Percentiles rank a stretch among this genome's conserved stretches.
phyloP scores from a whole-genome alignment of 441 rosid genomes.

The Adansonia rubrostipa region DNA sequence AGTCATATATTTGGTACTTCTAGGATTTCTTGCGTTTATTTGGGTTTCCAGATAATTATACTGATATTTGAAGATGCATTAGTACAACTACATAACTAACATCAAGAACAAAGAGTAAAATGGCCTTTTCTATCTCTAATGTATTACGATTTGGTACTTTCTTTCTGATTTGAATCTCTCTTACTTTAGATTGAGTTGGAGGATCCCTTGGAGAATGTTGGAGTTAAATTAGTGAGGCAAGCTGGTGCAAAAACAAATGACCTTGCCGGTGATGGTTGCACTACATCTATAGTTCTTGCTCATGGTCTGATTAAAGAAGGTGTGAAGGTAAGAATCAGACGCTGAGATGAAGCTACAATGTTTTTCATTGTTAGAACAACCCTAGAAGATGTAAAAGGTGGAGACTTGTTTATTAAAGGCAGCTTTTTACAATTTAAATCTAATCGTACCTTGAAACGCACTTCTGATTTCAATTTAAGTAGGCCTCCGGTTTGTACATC shows the following conservation, averaged over 20 bases:
- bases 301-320: slow-evolving; percentile 91
- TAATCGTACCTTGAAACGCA: slow-evolving; percentile 2
- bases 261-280: slow-evolving; percentile 93
- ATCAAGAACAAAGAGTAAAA: neutral
- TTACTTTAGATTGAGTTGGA: slow-evolving; percentile 77
- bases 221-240: slow-evolving; percentile 94
- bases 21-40: neutral
- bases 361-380: neutral
- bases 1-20: neutral
- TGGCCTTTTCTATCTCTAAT: neutral
- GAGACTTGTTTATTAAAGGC: neutral
- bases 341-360: neutral
- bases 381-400: neutral
- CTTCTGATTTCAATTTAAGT: neutral
- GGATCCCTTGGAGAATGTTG: slow-evolving; percentile 90
- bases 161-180: neutral
- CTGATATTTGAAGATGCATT: slow-evolving; percentile 8
- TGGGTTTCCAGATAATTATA: neutral
- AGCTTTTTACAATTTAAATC: neutral
- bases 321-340: slow-evolving; percentile 53
- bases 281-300: slow-evolving; percentile 87
- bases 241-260: slow-evolving; percentile 94
- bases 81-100: neutral
- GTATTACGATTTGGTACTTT: slow-evolving; percentile 1
- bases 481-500: neutral